A percentile compares a stretch with the other conserved stretches of the same genome.
Evolutionary conservation across 1,284 basidiomycete species (phyloP).

Genomic region (Malassezia equina): DNA sequence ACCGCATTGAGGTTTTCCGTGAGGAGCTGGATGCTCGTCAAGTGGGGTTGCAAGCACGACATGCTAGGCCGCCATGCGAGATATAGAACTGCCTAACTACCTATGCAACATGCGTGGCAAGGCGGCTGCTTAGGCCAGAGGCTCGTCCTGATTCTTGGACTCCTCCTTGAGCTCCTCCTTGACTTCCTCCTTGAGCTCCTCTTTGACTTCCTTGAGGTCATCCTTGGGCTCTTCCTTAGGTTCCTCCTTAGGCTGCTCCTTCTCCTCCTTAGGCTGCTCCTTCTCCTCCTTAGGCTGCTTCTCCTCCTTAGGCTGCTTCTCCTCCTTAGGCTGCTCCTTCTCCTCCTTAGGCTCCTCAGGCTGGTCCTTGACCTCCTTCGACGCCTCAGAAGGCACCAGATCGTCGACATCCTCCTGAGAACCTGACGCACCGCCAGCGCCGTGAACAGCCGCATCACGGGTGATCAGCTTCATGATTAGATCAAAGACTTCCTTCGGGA

Average conservation of each 20-base stretch:
- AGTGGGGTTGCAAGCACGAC: neutral
- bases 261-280: slow-evolving; percentile 1
- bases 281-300: neutral
- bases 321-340: neutral
- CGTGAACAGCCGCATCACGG: slow-evolving; percentile 62
- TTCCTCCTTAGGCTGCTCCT: neutral
- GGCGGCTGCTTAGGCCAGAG: neutral
- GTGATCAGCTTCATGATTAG: slow-evolving; percentile 79
- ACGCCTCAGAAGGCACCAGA: slow-evolving; percentile 17
- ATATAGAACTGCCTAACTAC: neutral
- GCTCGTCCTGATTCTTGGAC: no score
- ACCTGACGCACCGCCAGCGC: slow-evolving; percentile 24
- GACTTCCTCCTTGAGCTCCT: neutral
- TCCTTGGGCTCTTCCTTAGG: neutral
- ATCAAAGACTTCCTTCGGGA: slow-evolving; percentile 76
- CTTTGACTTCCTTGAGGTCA: neutral
- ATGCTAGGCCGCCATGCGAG: neutral
- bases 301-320: neutral
- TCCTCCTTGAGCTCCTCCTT: neutral
- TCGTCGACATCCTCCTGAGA: slow-evolving; percentile 87
- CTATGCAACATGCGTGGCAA: neutral
- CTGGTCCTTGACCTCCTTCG: slow-evolving; percentile 8
- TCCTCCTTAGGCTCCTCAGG: neutral
- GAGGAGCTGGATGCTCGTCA: slow-evolving; percentile 24
- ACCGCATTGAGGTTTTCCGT: slow-evolving; percentile 40